Evolutionary conservation across 495 filamentous ascomycete genomes (phyloP), one percentile per base, ranked within the genome.

Genomic region (Annulohypoxylon nitens): DNA sequence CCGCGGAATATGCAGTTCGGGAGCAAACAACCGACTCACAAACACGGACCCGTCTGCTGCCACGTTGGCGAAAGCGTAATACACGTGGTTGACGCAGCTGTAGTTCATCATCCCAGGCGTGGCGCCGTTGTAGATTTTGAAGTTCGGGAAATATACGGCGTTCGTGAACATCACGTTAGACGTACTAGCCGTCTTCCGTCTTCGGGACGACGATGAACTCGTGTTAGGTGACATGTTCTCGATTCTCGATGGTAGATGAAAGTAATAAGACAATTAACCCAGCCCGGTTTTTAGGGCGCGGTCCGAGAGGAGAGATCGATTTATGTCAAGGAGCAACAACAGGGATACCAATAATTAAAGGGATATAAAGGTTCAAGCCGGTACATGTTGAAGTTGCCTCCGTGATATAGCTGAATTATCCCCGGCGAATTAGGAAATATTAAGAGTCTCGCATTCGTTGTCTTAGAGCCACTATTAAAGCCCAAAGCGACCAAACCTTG

Each of bases 81-180:
- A 97, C 43, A 97, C 88, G 75, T 95, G 92, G 61, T 93, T 86
- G 63, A 88, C 83, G 67, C 84, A 87, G 43, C 80, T 78, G 71
- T 86, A 86, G 79, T 93, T 91, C 67, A 97, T 81, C 14, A 89
- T 89, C 0, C 91, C 93, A 1, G 94, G 94, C 20, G 93, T 89
- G 69, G 93, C 90, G 75, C 92, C 88, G 63, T 86, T 86, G 79
- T 96, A 95, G 36, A 95, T 88, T 53, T 90, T 85, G 87, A 91
- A 93, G 79, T 96, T 97, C 3, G 94, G 93, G 83, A 94, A 97
- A 80, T 96, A 97, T n/a, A 93, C 91, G 20, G 91, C 93, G 80
- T 97, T 97, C 64, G 83, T 86, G 75, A 86, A 86, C 81, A 88
- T 88, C 45, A 87, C 82, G 51, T 74, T 83, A 30, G 81, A 75